Percentiles rank a stretch among this genome's conserved stretches.
phyloP scores from a whole-genome alignment of 352 stramenopile genomes.

The Aphanomyces invadans region DNA sequence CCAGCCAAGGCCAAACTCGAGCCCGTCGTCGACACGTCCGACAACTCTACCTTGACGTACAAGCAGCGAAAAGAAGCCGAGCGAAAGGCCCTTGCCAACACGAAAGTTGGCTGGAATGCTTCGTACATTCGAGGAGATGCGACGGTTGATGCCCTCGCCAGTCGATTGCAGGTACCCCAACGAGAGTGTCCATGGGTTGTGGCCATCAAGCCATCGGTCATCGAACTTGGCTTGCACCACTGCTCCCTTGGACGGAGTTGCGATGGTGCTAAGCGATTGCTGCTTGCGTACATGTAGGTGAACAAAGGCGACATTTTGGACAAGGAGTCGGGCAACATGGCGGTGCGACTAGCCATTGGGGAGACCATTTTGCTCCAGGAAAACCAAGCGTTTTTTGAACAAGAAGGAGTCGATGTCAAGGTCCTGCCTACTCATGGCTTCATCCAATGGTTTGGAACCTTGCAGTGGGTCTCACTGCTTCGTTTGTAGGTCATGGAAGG shows the following conservation, averaged over 20 bases:
- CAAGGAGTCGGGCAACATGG: slow-evolving; percentile 93
- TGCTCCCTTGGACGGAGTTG: too few species aligned
- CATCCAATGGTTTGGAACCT: slow-evolving; percentile 63
- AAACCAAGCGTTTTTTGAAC: slow-evolving; percentile 95
- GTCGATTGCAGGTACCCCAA: slow-evolving; percentile 29
- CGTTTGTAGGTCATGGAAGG: slow-evolving; percentile 26
- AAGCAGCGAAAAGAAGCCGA: slow-evolving; percentile 89
- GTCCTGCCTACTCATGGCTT: slow-evolving; percentile 39
- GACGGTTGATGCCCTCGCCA: slow-evolving; percentile 75
- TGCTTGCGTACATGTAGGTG: slow-evolving; percentile 30
- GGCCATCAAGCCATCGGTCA: too few species aligned
- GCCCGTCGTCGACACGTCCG: slow-evolving; percentile 36
- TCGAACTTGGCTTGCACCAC: too few species aligned
- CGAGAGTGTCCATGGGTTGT: too few species aligned
- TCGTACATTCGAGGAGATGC: slow-evolving; percentile 89
- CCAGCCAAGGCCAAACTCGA: slow-evolving; percentile 72
- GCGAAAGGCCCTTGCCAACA: slow-evolving; percentile 52
- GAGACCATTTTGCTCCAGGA: slow-evolving; percentile 98
- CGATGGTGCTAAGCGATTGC: too few species aligned
- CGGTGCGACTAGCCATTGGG: slow-evolving; percentile 94
- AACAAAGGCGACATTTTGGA: slow-evolving; percentile 93
- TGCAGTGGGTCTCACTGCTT: too few species aligned
- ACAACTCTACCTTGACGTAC: slow-evolving; percentile 69
- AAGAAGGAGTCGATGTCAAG: slow-evolving; percentile 91
- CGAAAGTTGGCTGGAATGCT: slow-evolving; percentile 91